Base-by-base conservation (phyloP, 805 yeast species). In the Candida ulmi region DNA sequence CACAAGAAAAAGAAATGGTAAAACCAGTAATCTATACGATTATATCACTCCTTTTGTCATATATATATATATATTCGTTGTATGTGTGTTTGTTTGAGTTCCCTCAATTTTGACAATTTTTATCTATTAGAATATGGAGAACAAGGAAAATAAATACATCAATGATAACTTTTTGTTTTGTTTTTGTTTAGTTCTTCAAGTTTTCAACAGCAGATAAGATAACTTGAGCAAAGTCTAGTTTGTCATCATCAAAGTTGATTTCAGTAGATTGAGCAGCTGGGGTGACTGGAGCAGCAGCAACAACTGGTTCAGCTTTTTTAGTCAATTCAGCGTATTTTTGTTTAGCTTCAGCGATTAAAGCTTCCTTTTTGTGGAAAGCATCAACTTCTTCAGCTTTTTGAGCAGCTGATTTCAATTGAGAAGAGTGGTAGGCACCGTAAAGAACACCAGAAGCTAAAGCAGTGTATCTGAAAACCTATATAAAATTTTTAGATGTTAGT, bases 361-460 rank as follows among this genome's bases (percentile, higher is more conserved):
- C 79, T 63, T 78, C 76, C 64, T 86, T 78, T 50, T 76, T 69
- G 47, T 76, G 71, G 65, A 70, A 85, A 43, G 76, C 78, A 32
- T 68, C 69, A 39, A 69, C 68, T 55, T 78, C 85, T 39, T 71
- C 76, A 57, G 74, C 69, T 60, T 74, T 72, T 35, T 63, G 67
- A 44, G 83, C 88, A 40, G 72, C 71, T 18, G 76, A 55, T 55
- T 80, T 79, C 55, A 88, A 73, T 39, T 72, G 64, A 59, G 76
- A 69, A 66, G 95, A 85, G 73, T 88, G 95, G 63, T 74, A 74
- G 49, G 88, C 85, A 54, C 99, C 99, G 68, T 86, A 87, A 46
- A 78, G 73, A 43, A 90, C 71, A 65, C 99, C 99, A 52, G 87
- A 78, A 39, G 85, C 91, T 52, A 91, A 76, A 40, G 95, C 83